These are phyloP conservation scores for Nicotiana tabacum DNA, from an alignment of 257 asterid species.

Conservation along the genomic window DNA sequence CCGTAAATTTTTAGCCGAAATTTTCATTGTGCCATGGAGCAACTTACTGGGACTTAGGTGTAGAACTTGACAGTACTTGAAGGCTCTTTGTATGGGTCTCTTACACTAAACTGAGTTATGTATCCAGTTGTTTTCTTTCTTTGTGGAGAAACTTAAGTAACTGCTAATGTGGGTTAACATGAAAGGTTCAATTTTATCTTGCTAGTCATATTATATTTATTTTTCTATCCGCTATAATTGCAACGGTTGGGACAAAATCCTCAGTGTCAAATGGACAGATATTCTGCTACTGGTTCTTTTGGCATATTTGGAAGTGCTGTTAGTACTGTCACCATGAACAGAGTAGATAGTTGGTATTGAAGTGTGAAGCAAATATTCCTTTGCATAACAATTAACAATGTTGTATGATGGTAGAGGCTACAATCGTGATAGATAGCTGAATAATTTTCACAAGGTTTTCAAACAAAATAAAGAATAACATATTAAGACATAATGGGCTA, in stretches of 20 bases:
- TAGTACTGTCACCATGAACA: neutral
- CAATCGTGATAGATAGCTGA: neutral
- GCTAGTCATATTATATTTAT: neutral
- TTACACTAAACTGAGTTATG: neutral
- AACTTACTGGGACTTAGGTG: neutral
- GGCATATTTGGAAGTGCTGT: neutral
- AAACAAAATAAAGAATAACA: neutral
- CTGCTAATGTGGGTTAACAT: neutral
- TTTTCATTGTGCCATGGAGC: neutral
- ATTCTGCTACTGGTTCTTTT: neutral
- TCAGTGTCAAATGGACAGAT: neutral
- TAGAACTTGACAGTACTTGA: neutral
- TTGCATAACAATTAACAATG: neutral
- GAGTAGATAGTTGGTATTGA: neutral
- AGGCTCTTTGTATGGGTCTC: neutral
- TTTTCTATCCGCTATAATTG: neutral
- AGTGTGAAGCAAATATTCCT: neutral
- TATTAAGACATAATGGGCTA: neutral
- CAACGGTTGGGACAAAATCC: neutral
- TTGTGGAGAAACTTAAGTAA: neutral
- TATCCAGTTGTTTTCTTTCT: neutral
- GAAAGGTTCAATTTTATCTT: neutral
- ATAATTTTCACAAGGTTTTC: neutral
- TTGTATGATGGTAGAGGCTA: neutral
- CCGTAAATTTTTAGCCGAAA: neutral